Base-by-base conservation (phyloP, 75 land plant species). In the Pinus taeda region DNA sequence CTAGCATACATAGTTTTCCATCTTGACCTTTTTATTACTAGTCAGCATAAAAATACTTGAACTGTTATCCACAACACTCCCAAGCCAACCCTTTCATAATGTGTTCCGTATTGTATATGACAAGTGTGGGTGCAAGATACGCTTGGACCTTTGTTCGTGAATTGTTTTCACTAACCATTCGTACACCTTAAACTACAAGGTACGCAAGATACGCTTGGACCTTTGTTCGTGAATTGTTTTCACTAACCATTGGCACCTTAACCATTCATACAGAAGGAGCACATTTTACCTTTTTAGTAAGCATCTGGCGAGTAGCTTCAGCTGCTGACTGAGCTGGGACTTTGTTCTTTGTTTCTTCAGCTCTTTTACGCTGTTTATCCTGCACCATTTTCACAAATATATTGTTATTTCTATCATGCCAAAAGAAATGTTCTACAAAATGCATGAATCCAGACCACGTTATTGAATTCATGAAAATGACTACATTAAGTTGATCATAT, bases 231-330 rank as follows among this genome's bases (percentile, higher is more conserved):
- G 18, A 24, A 67, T 15, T 15, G 9, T 67, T 14, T 67, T 12
- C 26, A 67, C 30, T 18, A 24, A 24, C 37, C 30, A 29, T 29
- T 17, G 9, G 18, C 17, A 29, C 21, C 24, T 15, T 18, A 67
- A 29, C 29, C 37, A 29, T 45, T 57, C 57, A 73, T 73, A 22
- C 21, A 22, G 18, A 26, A 20, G 30, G 57, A 55, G 30, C 29
- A 71, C 26, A 3, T 20, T 24, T 15, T 77, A 93, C 95, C 93
- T 93, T 93, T 71, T 80, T 87, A 69, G 66, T 78, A 45, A 93
- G 84, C 89, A 93, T 84, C 62, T 84, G 83, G 6, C 81, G 83
- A 26, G 96, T 76, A 7, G 96, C 93, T 82, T 91, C 94, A 37
- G 87, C 88, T 75, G 96, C 90, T 70, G 92, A 85, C 64, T 86